A percentile compares a stretch with the other conserved stretches of the same genome.
phyloP scores from a whole-genome alignment of 495 filamentous ascomycete species.

The Aspergillus nidulans region DNA sequence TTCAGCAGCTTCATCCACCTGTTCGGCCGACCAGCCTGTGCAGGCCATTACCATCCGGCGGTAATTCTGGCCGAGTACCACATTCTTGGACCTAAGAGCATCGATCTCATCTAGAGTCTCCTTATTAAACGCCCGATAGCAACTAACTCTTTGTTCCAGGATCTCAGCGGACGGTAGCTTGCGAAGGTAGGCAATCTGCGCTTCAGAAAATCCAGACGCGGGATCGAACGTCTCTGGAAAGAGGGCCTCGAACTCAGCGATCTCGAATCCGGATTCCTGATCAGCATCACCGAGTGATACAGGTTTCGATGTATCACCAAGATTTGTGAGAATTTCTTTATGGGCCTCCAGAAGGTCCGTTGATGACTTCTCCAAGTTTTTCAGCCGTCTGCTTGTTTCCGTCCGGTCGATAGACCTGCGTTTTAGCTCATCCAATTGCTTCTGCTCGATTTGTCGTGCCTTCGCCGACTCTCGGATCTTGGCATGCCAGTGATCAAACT shows the following conservation, averaged over 20 bases:
- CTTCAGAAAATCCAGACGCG: constrained; percentile 32
- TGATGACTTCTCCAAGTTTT: constrained; percentile 54
- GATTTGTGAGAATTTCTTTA: constrained; percentile 26
- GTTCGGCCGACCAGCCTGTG: constrained; percentile 41
- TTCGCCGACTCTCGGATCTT: constrained; percentile 76
- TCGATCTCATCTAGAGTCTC: constrained; percentile 36
- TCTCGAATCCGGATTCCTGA: constrained; percentile 44
- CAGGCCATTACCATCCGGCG: constrained; percentile 49
- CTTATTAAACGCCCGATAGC: constrained; percentile 34
- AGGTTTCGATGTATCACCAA: constrained; percentile 26
- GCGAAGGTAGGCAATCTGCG: constrained; percentile 33
- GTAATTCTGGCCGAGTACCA: constrained; percentile 43
- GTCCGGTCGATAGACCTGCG: constrained; percentile 53
- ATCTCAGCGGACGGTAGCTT: constrained; percentile 25
- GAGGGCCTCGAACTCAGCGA: constrained; percentile 29
- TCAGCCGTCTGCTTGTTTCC: constrained; percentile 55
- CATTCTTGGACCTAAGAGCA: constrained; percentile 40
- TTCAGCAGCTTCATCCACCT: constrained; percentile 45
- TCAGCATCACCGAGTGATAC: constrained; percentile 51
- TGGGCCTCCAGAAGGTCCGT: constrained; percentile 41
- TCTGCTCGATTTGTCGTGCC: constrained; percentile 68
- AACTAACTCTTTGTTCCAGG: constrained; percentile 26
- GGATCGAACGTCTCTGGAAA: constrained; percentile 37
- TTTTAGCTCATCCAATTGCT: constrained; percentile 62
- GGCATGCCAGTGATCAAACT: constrained; percentile 70